Evolutionary conservation across 2,329 filamentous ascomycete genomes (phyloP), one percentile per base, ranked within the genome.

Genomic region (Leptodontidium sp.): DNA sequence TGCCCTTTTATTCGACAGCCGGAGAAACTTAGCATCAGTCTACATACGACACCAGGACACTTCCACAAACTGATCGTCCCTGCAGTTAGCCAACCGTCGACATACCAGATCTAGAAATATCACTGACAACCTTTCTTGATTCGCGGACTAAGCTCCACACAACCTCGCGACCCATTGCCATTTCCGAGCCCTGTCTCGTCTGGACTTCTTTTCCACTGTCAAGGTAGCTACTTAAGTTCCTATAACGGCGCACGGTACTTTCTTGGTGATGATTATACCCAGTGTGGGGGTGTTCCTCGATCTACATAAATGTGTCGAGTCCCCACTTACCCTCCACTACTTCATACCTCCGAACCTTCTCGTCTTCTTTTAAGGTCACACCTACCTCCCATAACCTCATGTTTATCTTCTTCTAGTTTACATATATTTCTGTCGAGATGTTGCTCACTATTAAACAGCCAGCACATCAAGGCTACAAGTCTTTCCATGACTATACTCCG

Each of bases 371-470:
- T 50, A 76, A 75, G 72, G 74, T 76, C 70, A 65, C 62, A 71
- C 71, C 66, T 72, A 66, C 70, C 69, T 73, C 68, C 64, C 61
- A 70, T 65, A 53, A 63, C 69, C 72, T 77, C 74, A 73, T 76
- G 68, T 75, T 75, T 73, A 65, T 71, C 70, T 73, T 74, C 59
- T 68, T 74, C 68, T 75, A 74, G 64, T 72, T 75, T 74, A 71
- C 68, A 68, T 74, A 74, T 57, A 73, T 76, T 74, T 71, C 71
- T 72, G 21, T 75, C 76, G 76, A 74, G 74, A 85, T 85, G 83
- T 83, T 85, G 80, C 84, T 86, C 79, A 85, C 83, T 74, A 78
- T 84, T 67, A 84, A 84, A 74, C 81, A 83, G 75, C 79, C 80
- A 72, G 78, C 80, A 76, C 80, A 83, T 77, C 81, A 82, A 78